Conservation (phyloP, 441 rosid genomes). For the Pelargonium australe region DNA sequence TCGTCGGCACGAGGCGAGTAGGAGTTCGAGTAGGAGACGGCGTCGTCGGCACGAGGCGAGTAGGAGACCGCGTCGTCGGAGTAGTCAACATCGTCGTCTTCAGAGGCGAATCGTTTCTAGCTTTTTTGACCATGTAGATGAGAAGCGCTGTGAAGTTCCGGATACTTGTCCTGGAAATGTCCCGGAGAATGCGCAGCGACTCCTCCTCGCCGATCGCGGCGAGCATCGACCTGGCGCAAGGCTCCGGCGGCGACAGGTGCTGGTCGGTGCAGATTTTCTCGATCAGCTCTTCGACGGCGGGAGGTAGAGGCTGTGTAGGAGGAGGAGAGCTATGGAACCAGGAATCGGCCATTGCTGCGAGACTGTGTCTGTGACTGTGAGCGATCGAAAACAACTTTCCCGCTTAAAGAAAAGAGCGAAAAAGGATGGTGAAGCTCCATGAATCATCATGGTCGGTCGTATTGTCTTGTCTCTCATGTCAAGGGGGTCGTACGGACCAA, state of each 20-base stretch:
- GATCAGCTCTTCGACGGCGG: slow-evolving; percentile 6
- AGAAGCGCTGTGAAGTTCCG: neutral
- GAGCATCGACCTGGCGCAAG: neutral
- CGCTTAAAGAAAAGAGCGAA: neutral
- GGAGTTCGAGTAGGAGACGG: slow-evolving; percentile 3
- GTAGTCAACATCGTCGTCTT: neutral
- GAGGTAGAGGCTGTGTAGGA: neutral
- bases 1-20: neutral
- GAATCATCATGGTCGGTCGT: neutral
- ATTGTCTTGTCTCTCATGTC: too few species aligned
- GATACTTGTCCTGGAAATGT: neutral
- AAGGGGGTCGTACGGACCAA: neutral
- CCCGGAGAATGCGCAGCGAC: slow-evolving; percentile 1
- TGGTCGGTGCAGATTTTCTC: slow-evolving; percentile 6
- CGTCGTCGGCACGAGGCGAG: neutral
- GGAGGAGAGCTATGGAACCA: neutral
- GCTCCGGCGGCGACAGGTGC: neutral
- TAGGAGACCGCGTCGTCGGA: neutral
- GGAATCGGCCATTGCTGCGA: slow-evolving; percentile 1
- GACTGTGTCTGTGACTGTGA: neutral
- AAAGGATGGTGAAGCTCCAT: neutral
- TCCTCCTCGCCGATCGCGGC: slow-evolving; percentile 1
- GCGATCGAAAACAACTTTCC: neutral
- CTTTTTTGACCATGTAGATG: neutral
- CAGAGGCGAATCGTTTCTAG: neutral